Conservation (phyloP, 805 yeast species). For the Starmerella kuoi region DNA sequence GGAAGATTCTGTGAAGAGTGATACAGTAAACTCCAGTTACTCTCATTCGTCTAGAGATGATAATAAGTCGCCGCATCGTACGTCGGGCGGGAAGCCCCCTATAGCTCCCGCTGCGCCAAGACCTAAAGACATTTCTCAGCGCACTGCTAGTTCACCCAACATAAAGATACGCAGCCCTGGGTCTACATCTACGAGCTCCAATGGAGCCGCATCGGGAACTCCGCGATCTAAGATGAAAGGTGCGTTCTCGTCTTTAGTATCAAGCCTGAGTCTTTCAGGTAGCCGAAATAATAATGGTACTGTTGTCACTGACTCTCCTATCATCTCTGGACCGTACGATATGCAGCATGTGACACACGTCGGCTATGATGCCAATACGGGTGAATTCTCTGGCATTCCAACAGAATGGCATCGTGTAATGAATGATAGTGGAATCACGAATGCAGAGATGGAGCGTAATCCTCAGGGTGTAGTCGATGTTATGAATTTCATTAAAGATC, state of each 20-base stretch:
- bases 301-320: constrained; percentile 3
- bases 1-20: background rate
- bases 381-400: constrained; percentile 84
- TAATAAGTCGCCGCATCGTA: background rate
- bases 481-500: constrained; percentile 54
- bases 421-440: constrained; percentile 76
- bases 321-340: constrained; percentile 81
- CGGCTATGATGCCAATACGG: constrained; percentile 71
- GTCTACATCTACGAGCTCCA: background rate
- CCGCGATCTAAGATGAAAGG: constrained; percentile 9
- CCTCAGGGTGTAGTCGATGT: constrained; percentile 92
- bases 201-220: background rate
- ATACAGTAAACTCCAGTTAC: background rate
- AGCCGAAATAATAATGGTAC: background rate
- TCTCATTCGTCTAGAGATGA: background rate
- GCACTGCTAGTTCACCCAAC: background rate
- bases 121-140: constrained; percentile 1
- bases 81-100: background rate
- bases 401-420: constrained; percentile 81
- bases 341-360: constrained; percentile 92
- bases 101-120: background rate
- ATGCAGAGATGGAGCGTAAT: constrained; percentile 75
- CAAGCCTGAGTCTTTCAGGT: constrained; percentile 7
- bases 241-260: constrained; percentile 17
- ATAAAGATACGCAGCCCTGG: background rate